A percentile compares a stretch with the other conserved stretches of the same genome.
Conservation (phyloP, 768 basidiomycete genomes). For the Phlebiopsis gigantea region DNA sequence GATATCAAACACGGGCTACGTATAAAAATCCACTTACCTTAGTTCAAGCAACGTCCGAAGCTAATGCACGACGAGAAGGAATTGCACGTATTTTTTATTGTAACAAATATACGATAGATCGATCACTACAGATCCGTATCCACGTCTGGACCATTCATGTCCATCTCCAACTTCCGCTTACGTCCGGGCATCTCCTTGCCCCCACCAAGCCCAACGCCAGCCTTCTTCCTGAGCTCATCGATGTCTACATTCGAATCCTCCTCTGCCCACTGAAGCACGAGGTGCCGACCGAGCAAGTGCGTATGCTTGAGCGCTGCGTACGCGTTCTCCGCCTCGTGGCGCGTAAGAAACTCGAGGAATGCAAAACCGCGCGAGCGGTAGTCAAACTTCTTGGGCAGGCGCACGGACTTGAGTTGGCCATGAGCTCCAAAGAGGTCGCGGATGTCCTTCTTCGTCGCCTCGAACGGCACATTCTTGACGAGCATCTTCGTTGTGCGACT, state of each 20-base stretch:
- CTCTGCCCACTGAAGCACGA: constrained; percentile 89
- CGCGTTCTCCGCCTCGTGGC: constrained; percentile 86
- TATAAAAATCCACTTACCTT: no score
- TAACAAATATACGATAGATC: no score
- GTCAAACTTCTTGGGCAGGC: constrained; percentile 90
- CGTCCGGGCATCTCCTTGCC: constrained; percentile 66
- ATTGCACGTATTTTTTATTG: no score
- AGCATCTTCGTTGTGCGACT: constrained; percentile 88
- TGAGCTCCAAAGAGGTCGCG: constrained; percentile 81
- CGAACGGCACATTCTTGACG: constrained; percentile 98
- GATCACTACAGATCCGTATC: constrained; percentile 15
- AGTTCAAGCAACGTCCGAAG: no score
- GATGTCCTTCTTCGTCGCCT: constrained; percentile 90
- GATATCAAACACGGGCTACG: no score
- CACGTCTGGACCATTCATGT: constrained; percentile 28
- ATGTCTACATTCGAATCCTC: constrained; percentile 75
- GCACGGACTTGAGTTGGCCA: constrained; percentile 90
- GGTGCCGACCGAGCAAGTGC: constrained; percentile 91
- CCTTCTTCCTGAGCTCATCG: constrained; percentile 71
- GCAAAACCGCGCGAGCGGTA: constrained; percentile 89
- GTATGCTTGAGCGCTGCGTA: constrained; percentile 86
- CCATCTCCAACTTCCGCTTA: constrained; percentile 62
- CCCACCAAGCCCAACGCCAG: constrained; percentile 69
- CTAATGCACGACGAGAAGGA: no score
- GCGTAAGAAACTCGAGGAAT: constrained; percentile 89